Evolutionary conservation across 2,329 filamentous ascomycete genomes (phyloP).

Genomic region (Venturia asperata): DNA sequence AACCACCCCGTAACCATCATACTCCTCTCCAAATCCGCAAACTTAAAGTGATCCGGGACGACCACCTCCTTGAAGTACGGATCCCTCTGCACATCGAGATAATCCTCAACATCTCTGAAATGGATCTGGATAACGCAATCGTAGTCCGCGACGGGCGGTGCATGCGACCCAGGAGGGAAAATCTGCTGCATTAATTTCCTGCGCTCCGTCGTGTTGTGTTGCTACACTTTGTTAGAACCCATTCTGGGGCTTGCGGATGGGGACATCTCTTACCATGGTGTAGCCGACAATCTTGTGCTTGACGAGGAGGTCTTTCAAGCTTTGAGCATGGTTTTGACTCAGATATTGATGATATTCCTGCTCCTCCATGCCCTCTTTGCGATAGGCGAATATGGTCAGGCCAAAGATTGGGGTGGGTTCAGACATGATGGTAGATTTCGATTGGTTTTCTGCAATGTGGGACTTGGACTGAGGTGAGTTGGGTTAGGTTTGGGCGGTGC

Average conservation of each 20-base stretch:
- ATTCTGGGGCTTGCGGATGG: too few species aligned
- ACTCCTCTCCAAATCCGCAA: constrained; percentile 25
- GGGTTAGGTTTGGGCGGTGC: background rate
- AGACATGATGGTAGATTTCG: background rate
- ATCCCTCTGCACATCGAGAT: constrained; percentile 28
- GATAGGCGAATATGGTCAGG: constrained; percentile 28
- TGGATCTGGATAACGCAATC: constrained; percentile 30
- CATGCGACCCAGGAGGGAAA: constrained; percentile 23
- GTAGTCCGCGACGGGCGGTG: constrained; percentile 27
- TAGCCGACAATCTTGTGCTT: constrained; percentile 29
- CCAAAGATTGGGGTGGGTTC: constrained; percentile 12
- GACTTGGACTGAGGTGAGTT: background rate
- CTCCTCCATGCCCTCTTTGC: constrained; percentile 28
- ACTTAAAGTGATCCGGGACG: constrained; percentile 30
- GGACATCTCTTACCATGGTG: constrained; percentile 25
- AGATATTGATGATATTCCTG: constrained; percentile 28
- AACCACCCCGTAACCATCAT: constrained; percentile 1
- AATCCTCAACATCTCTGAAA: constrained; percentile 28
- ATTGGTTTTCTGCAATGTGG: background rate
- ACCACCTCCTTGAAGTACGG: constrained; percentile 27
- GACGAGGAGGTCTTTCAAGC: constrained; percentile 26
- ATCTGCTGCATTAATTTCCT: constrained; percentile 25
- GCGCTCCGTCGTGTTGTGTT: constrained; percentile 27
- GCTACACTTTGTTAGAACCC: constrained; percentile 18
- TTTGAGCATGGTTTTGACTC: constrained; percentile 26